Base-by-base conservation (phyloP, 2,329 filamentous ascomycete genomes). In the Sporothrix sp. region DNA sequence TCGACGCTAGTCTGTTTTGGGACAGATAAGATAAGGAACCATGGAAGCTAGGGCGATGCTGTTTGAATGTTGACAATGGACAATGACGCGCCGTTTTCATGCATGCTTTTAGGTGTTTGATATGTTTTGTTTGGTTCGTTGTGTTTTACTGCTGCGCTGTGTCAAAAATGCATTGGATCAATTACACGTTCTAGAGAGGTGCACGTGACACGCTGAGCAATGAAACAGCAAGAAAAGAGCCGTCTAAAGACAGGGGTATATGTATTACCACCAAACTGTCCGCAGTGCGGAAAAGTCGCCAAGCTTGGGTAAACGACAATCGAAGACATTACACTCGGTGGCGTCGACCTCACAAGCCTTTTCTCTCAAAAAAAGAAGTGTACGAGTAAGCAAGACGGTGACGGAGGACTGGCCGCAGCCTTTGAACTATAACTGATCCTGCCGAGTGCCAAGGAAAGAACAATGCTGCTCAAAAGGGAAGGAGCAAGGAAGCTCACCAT, bases 11-110 rank as follows among this genome's bases (percentile, higher is more conserved):
- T 30, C 53, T 36, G 0, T 10, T 50, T 50, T 37, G 2, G 53
- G 51, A 1, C 40, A 28, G 54, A 56, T 56, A 53, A 51, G 55
- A 54, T 57, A 57, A 49, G 52, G 13, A 20, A 20, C 43, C 25
- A 35, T 37, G 32, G 43, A 0, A 25, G 14, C 40, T 28, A 42
- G 38, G 37, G 37, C 23, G 38, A 16, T 18, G 20, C 16, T 7
- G 4, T 13, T 14, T 16, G 18, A 33, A 33, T 33, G 28, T 10
- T 36, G 30, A 27, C 43, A 36, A 46, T 36, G 21, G 20, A 36
- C 43, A 46, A 36, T 35, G 43, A 30, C 32, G 13, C 10, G 14
- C 43, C 21, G 43, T 46, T 46, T 36, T 46, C 43, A 36, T 46
- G 13, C 18, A 3, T 16, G 13, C 4, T 10, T 9, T 32, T 44